A percentile compares a stretch with the other conserved stretches of the same genome.
phyloP scores from a whole-genome alignment of 1,284 basidiomycete species.

The Blastosporella zonata region DNA sequence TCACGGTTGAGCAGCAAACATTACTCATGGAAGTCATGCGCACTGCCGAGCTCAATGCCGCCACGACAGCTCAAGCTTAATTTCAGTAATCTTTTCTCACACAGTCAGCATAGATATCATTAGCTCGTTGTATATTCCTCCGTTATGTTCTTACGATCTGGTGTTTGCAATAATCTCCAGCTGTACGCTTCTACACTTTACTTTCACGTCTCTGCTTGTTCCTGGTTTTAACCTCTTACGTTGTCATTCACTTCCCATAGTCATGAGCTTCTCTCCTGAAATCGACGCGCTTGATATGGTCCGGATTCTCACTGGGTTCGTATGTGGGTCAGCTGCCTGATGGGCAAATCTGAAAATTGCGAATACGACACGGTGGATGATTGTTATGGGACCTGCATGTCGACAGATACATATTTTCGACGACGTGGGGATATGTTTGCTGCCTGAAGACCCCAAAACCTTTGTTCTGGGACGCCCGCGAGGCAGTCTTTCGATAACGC shows the following conservation, averaged over 20 bases:
- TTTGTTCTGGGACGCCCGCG: too few species aligned
- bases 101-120: slow-evolving; percentile 3
- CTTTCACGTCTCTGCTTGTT: slow-evolving; percentile 12
- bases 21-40: slow-evolving; percentile 80
- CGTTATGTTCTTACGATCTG: slow-evolving; percentile 17
- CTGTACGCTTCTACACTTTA: slow-evolving; percentile 4
- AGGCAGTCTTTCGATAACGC: background rate
- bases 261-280: background rate
- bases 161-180: slow-evolving; percentile 12
- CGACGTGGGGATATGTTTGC: too few species aligned
- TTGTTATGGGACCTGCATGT: background rate
- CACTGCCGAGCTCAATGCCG: slow-evolving; percentile 44
- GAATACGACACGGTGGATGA: background rate
- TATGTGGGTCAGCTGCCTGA: background rate
- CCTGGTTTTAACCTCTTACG: slow-evolving; percentile 8
- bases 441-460: too few species aligned
- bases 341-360: background rate
- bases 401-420: background rate
- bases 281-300: background rate
- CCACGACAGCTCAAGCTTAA: slow-evolving; percentile 9
- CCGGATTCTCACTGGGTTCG: background rate
- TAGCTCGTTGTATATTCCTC: slow-evolving; percentile 12
- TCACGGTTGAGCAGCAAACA: slow-evolving; percentile 72
- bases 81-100: background rate
- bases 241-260: slow-evolving; percentile 7